Percentiles rank a stretch among this genome's conserved stretches.
These are phyloP conservation scores for Zasmidium angulare DNA, from an alignment of 2,329 filamentous ascomycete species.

Conservation along the genomic window DNA sequence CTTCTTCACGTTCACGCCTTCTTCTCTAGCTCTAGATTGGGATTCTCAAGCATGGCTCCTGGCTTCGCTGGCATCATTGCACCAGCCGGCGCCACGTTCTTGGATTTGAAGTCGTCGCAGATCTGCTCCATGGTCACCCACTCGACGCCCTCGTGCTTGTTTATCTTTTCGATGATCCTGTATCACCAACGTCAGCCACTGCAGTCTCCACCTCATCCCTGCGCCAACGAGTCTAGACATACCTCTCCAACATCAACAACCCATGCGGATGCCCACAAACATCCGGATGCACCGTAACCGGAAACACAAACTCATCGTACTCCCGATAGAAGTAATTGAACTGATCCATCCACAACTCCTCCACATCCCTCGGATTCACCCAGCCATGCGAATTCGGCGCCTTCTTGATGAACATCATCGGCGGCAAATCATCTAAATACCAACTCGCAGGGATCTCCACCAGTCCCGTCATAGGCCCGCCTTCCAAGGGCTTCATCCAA, in stretches of 20 bases:
- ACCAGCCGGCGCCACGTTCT: conserved; percentile 57
- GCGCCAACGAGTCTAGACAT: conserved; percentile 17
- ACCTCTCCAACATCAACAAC: conserved; percentile 71
- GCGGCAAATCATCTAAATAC: conserved; percentile 61
- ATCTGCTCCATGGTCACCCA: conserved; percentile 72
- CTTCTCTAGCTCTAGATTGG: conserved; percentile 31
- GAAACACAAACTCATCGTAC: conserved; percentile 75
- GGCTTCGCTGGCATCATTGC: conserved; percentile 60
- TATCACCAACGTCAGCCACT: not conserved
- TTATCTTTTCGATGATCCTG: conserved; percentile 67
- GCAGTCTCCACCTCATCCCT: too few relatives aligned
- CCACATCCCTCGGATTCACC: conserved; percentile 56
- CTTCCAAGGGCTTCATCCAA: conserved; percentile 64
- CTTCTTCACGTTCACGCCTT: conserved; percentile 13
- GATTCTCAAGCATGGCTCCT: conserved; percentile 54
- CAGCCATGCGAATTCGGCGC: conserved; percentile 65
- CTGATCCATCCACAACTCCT: conserved; percentile 66
- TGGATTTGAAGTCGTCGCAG: conserved; percentile 70
- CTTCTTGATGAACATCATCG: conserved; percentile 72
- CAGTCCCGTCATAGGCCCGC: conserved; percentile 60
- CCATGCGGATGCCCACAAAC: conserved; percentile 71
- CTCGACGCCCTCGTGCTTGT: conserved; percentile 61
- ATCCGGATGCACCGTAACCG: conserved; percentile 75
- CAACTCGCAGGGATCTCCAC: conserved; percentile 67
- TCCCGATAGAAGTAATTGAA: conserved; percentile 75